phyloP scores from a whole-genome alignment of 768 basidiomycete genomes.

The Punctularia strigosozonata region DNA sequence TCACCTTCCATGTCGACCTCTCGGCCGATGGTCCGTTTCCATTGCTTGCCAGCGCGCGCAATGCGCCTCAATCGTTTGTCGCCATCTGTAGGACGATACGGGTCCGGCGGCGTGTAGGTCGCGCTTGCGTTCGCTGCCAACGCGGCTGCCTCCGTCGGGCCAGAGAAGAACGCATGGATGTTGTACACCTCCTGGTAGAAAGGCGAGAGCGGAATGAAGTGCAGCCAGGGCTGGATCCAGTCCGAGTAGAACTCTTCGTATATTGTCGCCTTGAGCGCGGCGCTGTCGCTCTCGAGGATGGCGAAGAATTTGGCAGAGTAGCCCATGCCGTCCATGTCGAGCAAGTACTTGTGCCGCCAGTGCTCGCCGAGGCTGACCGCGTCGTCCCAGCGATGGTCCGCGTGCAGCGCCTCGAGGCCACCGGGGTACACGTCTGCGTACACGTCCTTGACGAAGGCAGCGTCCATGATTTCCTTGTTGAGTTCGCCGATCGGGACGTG shows the following conservation, averaged over 20 bases:
- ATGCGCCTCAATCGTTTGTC: slow-evolving; percentile 70
- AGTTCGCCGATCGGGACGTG: slow-evolving; percentile 45
- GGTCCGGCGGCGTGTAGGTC: slow-evolving; percentile 25
- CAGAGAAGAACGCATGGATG: slow-evolving; percentile 87
- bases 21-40: slow-evolving; percentile 78
- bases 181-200: slow-evolving; percentile 91
- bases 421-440: slow-evolving; percentile 64
- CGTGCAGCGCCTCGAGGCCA: slow-evolving; percentile 52
- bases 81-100: slow-evolving; percentile 37
- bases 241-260: slow-evolving; percentile 87
- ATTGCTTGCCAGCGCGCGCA: slow-evolving; percentile 84
- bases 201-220: slow-evolving; percentile 86
- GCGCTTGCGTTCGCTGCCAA: slow-evolving; percentile 37
- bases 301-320: slow-evolving; percentile 87
- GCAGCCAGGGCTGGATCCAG: slow-evolving; percentile 93
- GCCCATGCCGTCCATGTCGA: slow-evolving; percentile 92
- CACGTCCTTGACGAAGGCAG: slow-evolving; percentile 72
- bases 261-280: slow-evolving; percentile 81
- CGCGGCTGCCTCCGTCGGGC: slow-evolving; percentile 54
- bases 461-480: slow-evolving; percentile 78
- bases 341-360: slow-evolving; percentile 85
- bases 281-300: slow-evolving; percentile 78
- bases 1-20: slow-evolving; percentile 88
- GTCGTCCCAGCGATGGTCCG: slow-evolving; percentile 57
- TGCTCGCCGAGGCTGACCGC: slow-evolving; percentile 74